Evolutionary conservation across 805 yeast species (phyloP).

Genomic region (Kazachstania kunashirensis): DNA sequence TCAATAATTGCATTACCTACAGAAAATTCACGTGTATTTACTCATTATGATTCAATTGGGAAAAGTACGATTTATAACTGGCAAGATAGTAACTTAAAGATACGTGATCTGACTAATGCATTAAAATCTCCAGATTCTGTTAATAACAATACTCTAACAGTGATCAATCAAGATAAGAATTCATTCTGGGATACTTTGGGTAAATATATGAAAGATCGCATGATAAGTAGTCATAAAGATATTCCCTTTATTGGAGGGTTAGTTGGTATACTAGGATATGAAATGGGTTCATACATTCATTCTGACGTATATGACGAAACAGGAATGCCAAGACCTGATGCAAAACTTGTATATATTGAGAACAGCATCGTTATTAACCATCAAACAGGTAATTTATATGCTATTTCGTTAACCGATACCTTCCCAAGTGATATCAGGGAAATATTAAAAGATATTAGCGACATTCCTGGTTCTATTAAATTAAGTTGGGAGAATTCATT

Average conservation of each 20-base stretch:
- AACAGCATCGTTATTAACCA: conserved; percentile 52
- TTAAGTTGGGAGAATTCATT: conserved; percentile 7
- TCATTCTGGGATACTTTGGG: conserved; percentile 25
- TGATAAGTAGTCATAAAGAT: conserved; percentile 16
- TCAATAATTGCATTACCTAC: conserved; percentile 72
- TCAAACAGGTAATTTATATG: conserved; percentile 34
- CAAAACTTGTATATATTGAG: conserved; percentile 63
- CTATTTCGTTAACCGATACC: conserved; percentile 41
- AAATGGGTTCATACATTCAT: conserved; percentile 55
- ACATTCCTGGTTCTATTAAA: neutral
- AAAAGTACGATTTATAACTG: conserved; percentile 25
- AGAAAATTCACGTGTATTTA: conserved; percentile 35
- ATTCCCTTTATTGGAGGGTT: conserved; percentile 89
- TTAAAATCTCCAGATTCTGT: neutral
- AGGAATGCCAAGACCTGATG: conserved; percentile 47
- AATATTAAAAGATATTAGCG: conserved; percentile 4
- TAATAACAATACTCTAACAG: conserved; percentile 3
- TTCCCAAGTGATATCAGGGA: conserved; percentile 22
- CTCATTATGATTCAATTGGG: conserved; percentile 48
- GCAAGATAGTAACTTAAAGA: conserved; percentile 17
- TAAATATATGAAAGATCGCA: conserved; percentile 18
- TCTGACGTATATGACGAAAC: neutral
- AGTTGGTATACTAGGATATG: conserved; percentile 79
- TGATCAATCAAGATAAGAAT: conserved; percentile 17
- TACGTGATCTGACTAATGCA: conserved; percentile 1